Percentiles rank a stretch among this genome's conserved stretches.
These are phyloP conservation scores for Malassezia sp. DNA, from an alignment of 1,284 basidiomycete species.

Conservation along the genomic window DNA sequence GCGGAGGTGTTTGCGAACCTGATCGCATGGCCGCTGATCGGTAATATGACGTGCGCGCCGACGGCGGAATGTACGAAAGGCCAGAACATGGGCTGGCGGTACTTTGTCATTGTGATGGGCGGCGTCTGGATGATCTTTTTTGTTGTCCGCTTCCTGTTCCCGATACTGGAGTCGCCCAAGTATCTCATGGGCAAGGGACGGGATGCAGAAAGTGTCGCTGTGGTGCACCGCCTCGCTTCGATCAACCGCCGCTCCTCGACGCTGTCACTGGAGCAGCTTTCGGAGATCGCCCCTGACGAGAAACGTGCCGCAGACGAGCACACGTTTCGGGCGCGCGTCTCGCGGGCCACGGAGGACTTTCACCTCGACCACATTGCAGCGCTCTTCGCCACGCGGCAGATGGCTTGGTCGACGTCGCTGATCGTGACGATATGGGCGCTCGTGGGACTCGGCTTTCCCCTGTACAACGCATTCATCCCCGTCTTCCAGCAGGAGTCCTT, in stretches of 20 bases:
- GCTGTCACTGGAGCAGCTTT: slow-evolving; percentile 46
- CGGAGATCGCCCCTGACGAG: slow-evolving; percentile 47
- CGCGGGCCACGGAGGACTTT: too few species aligned
- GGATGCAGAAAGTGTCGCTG: slow-evolving; percentile 28
- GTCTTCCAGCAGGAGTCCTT: slow-evolving; percentile 53
- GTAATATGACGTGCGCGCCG: slow-evolving; percentile 24
- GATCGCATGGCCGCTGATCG: slow-evolving; percentile 39
- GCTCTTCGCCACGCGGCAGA: not conserved
- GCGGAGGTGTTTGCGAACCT: slow-evolving; percentile 32
- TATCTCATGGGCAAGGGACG: slow-evolving; percentile 31
- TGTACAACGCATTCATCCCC: slow-evolving; percentile 10
- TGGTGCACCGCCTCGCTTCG: slow-evolving; percentile 25
- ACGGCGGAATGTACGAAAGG: slow-evolving; percentile 18
- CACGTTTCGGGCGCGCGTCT: too few species aligned
- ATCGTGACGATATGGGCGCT: slow-evolving; percentile 24
- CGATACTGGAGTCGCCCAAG: slow-evolving; percentile 37
- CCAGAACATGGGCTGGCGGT: slow-evolving; percentile 43
- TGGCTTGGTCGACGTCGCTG: slow-evolving; percentile 1
- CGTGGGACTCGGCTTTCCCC: slow-evolving; percentile 17
- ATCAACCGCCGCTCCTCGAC: slow-evolving; percentile 46
- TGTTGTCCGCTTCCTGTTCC: slow-evolving; percentile 37
- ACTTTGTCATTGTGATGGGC: slow-evolving; percentile 36
- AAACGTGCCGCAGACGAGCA: too few species aligned
- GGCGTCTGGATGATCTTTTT: slow-evolving; percentile 39
- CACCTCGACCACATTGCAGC: not conserved